phyloP scores from a whole-genome alignment of 192 early-diverging fungal species.

The Rhizoclosmatium sp. region DNA sequence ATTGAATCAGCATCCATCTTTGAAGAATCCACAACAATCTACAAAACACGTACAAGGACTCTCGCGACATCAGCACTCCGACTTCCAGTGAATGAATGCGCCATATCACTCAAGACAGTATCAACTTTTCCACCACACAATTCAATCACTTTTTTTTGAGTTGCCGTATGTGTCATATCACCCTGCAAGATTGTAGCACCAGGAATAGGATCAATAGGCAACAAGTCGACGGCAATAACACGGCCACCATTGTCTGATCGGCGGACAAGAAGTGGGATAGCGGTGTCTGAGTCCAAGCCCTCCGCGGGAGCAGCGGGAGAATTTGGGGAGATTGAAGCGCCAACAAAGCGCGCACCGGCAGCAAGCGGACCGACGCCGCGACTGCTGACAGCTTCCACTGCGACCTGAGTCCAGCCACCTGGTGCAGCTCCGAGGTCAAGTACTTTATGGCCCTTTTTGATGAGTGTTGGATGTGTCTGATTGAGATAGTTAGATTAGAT shows the following conservation, averaged over 20 bases:
- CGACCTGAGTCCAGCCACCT: slow-evolving; percentile 32
- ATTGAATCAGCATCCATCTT: not conserved
- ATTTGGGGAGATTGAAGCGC: not conserved
- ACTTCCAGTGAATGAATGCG: slow-evolving; percentile 78
- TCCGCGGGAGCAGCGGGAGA: not conserved
- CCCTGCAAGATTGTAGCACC: slow-evolving; percentile 71
- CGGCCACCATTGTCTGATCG: slow-evolving; percentile 41
- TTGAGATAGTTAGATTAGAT: not conserved
- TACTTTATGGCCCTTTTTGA: slow-evolving; percentile 25
- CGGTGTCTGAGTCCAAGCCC: not conserved
- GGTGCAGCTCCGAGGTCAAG: slow-evolving; percentile 30
- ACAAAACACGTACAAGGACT: slow-evolving; percentile 25
- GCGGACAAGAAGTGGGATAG: not conserved
- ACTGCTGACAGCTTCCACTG: slow-evolving; percentile 23
- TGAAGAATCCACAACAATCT: not conserved
- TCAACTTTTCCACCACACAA: slow-evolving; percentile 42
- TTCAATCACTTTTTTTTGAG: slow-evolving; percentile 40
- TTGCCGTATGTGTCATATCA: slow-evolving; percentile 64
- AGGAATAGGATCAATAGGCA: slow-evolving; percentile 72
- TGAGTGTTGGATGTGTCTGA: slow-evolving; percentile 19
- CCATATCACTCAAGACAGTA: slow-evolving; percentile 74
- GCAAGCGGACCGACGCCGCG: slow-evolving; percentile 5
- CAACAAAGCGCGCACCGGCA: slow-evolving; percentile 29
- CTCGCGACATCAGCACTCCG: slow-evolving; percentile 70
- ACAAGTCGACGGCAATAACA: slow-evolving; percentile 76